Base-by-base conservation (phyloP, 2,329 filamentous ascomycete genomes). In the Colletotrichum australisinense region DNA sequence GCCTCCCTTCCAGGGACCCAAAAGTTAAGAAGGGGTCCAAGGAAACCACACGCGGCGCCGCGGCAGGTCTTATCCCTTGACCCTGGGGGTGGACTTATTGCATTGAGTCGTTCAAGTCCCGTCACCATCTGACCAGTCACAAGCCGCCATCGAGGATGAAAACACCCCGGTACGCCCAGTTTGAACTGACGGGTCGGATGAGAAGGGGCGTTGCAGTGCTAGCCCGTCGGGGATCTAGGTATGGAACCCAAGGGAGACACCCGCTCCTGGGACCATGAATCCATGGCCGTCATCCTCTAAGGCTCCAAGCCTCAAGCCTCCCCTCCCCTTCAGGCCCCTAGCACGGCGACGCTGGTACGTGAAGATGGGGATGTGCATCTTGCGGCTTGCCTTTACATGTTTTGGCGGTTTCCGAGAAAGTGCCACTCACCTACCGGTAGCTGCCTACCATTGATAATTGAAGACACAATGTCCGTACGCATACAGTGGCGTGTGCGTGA, bases 301-400 rank as follows among this genome's bases (percentile, higher is more conserved):
- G 57, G 26, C 56, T 38, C 26, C 19, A 56, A 53, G 64, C 38
- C 38, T 22, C 42, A 49, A 72, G 58, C 65, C 58, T 72, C 52
- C 56, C 38, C 32, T 46, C 9, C 26, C 57, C 38, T 12, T 12
- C 9, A 35, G 32, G 32, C 32, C 32, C 32, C 32, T 35, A 35
- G 32, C 32, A 35, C 32, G 32, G 9, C 12, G n/a, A 16, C 53
- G 35, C 24, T 63, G 38, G 19, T 28, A 35, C 42, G 65, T 30
- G 42, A 58, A 72, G 66, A 71, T 72, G 72, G 74, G 55, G 49
- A 75, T 74, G 63, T 67, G 58, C 63, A 71, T 68, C 64, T 75
- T 68, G 58, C 63, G 67, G 65, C 60, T 75, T 68, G 72, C 74
- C 72, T 72, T 72, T 69, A 72, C 62, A 72, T 74, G 63, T 67